These are phyloP conservation scores for Lactarius psammicola DNA, from an alignment of 768 basidiomycete species.

Conservation along the genomic window DNA sequence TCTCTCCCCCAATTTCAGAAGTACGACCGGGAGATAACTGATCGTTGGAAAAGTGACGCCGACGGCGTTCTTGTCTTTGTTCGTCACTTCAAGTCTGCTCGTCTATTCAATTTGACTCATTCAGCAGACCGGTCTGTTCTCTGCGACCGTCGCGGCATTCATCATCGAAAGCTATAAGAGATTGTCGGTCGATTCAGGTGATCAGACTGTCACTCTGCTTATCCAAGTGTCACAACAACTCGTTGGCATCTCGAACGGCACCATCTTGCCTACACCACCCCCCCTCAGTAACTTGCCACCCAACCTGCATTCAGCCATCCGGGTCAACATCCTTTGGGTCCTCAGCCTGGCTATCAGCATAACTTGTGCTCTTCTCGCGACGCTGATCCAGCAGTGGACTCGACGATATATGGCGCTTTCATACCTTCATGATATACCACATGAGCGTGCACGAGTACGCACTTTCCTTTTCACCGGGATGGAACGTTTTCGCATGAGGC, in stretches of 20 bases:
- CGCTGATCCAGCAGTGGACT: slow-evolving; percentile 1
- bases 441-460: slow-evolving; percentile 6
- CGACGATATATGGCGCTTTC: slow-evolving; percentile 10
- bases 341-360: slow-evolving; percentile 8
- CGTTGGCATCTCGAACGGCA: not conserved
- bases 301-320: not conserved
- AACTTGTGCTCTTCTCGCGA: slow-evolving; percentile 6
- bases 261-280: not conserved
- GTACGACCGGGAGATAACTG: not conserved
- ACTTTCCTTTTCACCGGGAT: slow-evolving; percentile 9
- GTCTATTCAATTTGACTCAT: not conserved
- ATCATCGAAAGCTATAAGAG: not conserved
- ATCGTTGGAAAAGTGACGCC: not conserved
- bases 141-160: slow-evolving; percentile 9
- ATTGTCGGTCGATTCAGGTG: not conserved
- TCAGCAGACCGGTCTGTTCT: slow-evolving; percentile 7
- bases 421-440: slow-evolving; percentile 1
- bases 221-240: slow-evolving; percentile 4
- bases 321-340: slow-evolving; percentile 1
- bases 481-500: slow-evolving; percentile 3
- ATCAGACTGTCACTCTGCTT: slow-evolving; percentile 4
- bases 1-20: slow-evolving; percentile 3
- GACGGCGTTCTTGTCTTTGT: slow-evolving; percentile 10
- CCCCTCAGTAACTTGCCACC: not conserved
- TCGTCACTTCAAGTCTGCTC: not conserved